phyloP scores from a whole-genome alignment of 1,284 basidiomycete genomes.

The Phellopilus nigrolimitatus region DNA sequence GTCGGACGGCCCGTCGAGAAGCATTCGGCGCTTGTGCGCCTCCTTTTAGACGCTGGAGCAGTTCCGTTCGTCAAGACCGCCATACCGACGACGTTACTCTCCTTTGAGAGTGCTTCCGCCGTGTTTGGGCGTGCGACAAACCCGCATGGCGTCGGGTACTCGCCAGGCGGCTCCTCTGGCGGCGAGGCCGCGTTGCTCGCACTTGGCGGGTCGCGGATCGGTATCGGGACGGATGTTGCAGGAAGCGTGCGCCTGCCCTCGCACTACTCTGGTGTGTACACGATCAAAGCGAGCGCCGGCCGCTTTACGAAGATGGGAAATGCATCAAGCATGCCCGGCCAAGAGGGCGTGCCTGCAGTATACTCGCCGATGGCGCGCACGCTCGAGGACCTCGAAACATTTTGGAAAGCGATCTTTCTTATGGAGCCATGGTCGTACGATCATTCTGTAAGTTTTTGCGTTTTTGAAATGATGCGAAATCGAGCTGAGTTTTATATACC shows the following conservation, averaged over 20 bases:
- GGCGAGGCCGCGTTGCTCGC: conserved; percentile 70
- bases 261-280: conserved; percentile 66
- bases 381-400: conserved; percentile 61
- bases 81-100: conserved; percentile 65
- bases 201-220: conserved; percentile 63
- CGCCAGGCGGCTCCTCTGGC: conserved; percentile 65
- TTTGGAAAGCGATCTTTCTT: conserved; percentile 53
- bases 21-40: conserved; percentile 60
- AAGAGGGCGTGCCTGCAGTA: conserved; percentile 54
- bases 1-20: conserved; percentile 46
- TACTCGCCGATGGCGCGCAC: conserved; percentile 68
- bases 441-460: conserved; percentile 38
- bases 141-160: conserved; percentile 53
- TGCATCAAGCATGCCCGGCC: conserved; percentile 46
- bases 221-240: conserved; percentile 70
- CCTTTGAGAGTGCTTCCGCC: conserved; percentile 70
- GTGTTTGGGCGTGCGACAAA: conserved; percentile 67
- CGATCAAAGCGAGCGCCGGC: conserved; percentile 52
- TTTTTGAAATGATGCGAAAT: background rate
- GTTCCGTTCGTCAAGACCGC: conserved; percentile 79
- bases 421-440: conserved; percentile 61
- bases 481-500: background rate
- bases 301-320: conserved; percentile 49
- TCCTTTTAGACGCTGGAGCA: conserved; percentile 67
- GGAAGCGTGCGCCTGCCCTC: conserved; percentile 74